These are phyloP conservation scores for Wallacemonas collosoma DNA, from an alignment of 208 protist genomes.

Conservation along the genomic window DNA sequence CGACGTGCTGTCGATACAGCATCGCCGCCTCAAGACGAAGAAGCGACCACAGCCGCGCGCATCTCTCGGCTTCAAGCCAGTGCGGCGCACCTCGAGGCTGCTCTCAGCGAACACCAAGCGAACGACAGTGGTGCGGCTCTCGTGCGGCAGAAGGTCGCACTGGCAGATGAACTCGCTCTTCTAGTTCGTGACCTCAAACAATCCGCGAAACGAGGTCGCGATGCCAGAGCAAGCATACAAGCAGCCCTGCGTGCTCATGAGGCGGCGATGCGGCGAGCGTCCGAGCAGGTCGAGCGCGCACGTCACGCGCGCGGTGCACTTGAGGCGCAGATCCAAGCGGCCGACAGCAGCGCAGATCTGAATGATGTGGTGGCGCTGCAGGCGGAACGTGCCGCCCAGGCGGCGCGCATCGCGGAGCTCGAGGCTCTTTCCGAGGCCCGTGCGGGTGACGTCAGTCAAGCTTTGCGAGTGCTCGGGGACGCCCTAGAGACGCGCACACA, in stretches of 20 bases:
- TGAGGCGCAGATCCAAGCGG: neutral
- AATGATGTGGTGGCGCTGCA: conserved; percentile 12
- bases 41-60: neutral
- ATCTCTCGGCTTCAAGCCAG: neutral
- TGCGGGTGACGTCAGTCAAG: neutral
- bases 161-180: conserved; percentile 3
- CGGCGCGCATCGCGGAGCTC: conserved; percentile 9
- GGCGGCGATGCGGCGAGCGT: conserved; percentile 3
- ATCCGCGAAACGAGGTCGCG: conserved; percentile 4
- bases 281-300: conserved; percentile 6
- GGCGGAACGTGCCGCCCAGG: conserved; percentile 15
- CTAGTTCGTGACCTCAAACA: conserved; percentile 17
- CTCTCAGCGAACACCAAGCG: neutral
- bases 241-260: neutral
- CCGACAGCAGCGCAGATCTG: neutral
- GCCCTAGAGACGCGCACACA: neutral
- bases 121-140: neutral
- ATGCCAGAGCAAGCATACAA: conserved; percentile 3
- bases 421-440: conserved; percentile 12
- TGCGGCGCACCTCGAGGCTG: conserved; percentile 7
- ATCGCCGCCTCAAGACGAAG: neutral
- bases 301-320: neutral
- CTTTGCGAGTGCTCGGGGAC: neutral
- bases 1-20: neutral
- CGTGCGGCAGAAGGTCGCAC: conserved; percentile 11